Evolutionary conservation across 1,139 yeast species (phyloP).

Genomic region (Yamadazyma mexicana): DNA sequence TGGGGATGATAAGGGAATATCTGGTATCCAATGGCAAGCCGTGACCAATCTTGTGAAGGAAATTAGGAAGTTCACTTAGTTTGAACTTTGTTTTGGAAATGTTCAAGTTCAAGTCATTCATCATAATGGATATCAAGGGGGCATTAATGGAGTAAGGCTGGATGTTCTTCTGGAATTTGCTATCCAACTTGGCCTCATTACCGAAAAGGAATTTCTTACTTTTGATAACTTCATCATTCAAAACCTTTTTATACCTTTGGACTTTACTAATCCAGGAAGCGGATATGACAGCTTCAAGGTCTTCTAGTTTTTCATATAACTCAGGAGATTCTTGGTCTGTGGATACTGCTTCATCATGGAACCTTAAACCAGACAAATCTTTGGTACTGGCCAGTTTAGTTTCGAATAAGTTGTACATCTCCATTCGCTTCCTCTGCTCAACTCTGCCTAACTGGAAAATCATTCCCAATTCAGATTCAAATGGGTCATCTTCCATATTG

Average conservation of each 20-base stretch:
- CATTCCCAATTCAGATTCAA: constrained; percentile 75
- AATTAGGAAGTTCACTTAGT: constrained; percentile 53
- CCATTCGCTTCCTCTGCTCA: constrained; percentile 69
- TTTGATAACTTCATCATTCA: constrained; percentile 48
- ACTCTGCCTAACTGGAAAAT: constrained; percentile 73
- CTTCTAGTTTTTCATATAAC: constrained; percentile 11
- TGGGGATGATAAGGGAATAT: constrained; percentile 71
- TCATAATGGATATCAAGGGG: constrained; percentile 58
- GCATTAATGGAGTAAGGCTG: constrained; percentile 62
- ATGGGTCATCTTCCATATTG: constrained; percentile 77
- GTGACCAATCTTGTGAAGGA: constrained; percentile 72
- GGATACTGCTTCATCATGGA: constrained; percentile 2
- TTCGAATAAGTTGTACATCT: constrained; percentile 57
- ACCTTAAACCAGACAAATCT: neutral
- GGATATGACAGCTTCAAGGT: constrained; percentile 23
- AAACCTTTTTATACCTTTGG: constrained; percentile 39
- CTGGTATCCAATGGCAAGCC: constrained; percentile 72
- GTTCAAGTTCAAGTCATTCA: constrained; percentile 58
- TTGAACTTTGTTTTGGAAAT: constrained; percentile 59
- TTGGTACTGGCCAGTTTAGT: constrained; percentile 5
- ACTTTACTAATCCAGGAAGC: constrained; percentile 53
- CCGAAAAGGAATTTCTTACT: constrained; percentile 54
- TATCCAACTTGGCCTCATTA: constrained; percentile 43
- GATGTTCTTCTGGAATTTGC: constrained; percentile 50
- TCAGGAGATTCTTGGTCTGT: constrained; percentile 5